Evolutionary conservation across 805 yeast genomes (phyloP), one percentile per base, ranked within the genome.

Genomic region (Saccharomycopsis fodiens): DNA sequence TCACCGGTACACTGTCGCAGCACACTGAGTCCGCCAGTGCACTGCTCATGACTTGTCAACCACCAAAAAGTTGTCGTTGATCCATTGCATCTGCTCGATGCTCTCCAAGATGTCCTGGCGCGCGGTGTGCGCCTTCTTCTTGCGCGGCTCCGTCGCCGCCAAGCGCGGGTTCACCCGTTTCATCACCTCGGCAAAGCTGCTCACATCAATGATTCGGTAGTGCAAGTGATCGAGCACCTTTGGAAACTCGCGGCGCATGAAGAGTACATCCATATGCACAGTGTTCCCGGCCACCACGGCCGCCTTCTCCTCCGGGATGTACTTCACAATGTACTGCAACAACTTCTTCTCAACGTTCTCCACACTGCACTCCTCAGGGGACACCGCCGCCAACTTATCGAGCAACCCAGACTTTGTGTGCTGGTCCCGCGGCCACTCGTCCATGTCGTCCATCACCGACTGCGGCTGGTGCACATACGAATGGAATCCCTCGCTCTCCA

Each of bases 271-370:
- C 80, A 86, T 81, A 61, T 93, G 97, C 16, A 93, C 80, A 0
- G 95, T 75, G 55, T 91, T 93, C 1, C 99, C 99, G 0, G 95
- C 95, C 45, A 93, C 63, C 0, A 93, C 64, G 2, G 88, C 97
- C 16, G 67, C 64, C 2, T 77, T 67, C 8, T 67, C 65, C 13
- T 66, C 66, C 2, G 76, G 74, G 7, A 85, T 69, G 54, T 69
- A 75, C 52, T 66, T 67, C 53, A 70, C 59, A 42, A 93, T 64
- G 57, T 86, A 91, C 4, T 57, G 68, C 42, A 80, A 59, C 42
- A 93, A 63, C 52, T 84, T 91, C 0, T 55, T 47, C 53, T 87
- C 83, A 1, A 86, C 97, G 29, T 73, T 67, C 29, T 62, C 67
- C 39, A 76, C 59, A 0, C 85, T 73, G 56, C 75, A 76, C 2